Evolutionary conservation across 371 early-diverging fungal species (phyloP).

Genomic region (Circinella minor): DNA sequence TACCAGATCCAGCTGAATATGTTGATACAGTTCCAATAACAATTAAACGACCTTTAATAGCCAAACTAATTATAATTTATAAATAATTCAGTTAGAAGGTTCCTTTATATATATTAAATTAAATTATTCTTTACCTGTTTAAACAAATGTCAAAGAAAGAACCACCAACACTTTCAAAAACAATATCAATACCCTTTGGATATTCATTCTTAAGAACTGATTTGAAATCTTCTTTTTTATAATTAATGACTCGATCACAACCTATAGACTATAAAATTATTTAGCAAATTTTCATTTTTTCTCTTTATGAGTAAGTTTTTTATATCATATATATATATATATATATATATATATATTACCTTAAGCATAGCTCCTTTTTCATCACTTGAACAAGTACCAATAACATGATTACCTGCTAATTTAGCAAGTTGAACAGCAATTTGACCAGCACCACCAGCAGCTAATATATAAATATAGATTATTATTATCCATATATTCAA

Average conservation of each 20-base stretch:
- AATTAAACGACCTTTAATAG: constrained; percentile 60
- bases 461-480: no score
- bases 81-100: no score
- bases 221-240: constrained; percentile 55
- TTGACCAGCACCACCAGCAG: constrained; percentile 59
- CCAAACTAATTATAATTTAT: constrained; percentile 25
- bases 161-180: constrained; percentile 70
- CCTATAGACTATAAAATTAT: constrained; percentile 29
- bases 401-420: constrained; percentile 53
- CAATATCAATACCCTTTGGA: constrained; percentile 60
- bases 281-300: not conserved
- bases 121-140: constrained; percentile 27
- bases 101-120: not conserved
- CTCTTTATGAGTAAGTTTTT: no score
- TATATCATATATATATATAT: no score
- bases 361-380: constrained; percentile 51
- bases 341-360: no score
- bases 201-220: constrained; percentile 59
- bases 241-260: constrained; percentile 53
- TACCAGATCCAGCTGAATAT: constrained; percentile 40
- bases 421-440: constrained; percentile 58
- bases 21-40: constrained; percentile 61
- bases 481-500: not conserved
- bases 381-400: constrained; percentile 55
- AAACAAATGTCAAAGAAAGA: constrained; percentile 54